Evolutionary conservation across 2,329 filamentous ascomycete genomes (phyloP).

Genomic region (Fusarium verticillioides): DNA sequence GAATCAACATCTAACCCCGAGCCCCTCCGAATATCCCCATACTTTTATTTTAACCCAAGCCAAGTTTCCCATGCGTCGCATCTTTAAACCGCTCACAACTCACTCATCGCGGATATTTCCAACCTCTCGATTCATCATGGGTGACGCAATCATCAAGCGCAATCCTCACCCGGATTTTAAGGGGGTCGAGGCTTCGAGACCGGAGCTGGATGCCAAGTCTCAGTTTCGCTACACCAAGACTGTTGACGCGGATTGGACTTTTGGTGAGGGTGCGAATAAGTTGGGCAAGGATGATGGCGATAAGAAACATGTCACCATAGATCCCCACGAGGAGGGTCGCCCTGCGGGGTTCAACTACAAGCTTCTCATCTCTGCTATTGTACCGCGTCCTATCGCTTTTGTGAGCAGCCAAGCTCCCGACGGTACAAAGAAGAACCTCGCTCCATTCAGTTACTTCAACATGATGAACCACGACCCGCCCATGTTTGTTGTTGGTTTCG

Average conservation of each 20-base stretch:
- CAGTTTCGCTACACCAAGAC: constrained; percentile 71
- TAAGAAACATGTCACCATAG: constrained; percentile 77
- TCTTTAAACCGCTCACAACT: constrained; percentile 16
- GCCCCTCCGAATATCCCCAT: constrained; percentile 10
- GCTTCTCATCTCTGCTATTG: constrained; percentile 83
- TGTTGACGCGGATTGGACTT: constrained; percentile 71
- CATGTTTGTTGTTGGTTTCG: constrained; percentile 74
- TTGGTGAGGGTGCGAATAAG: constrained; percentile 73
- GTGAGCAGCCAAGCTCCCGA: constrained; percentile 67
- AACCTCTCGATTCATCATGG: constrained; percentile 44
- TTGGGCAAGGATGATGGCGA: constrained; percentile 39
- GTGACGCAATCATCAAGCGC: constrained; percentile 58
- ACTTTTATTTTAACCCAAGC: constrained; percentile 5
- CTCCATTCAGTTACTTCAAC: constrained; percentile 89
- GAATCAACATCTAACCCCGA: neutral
- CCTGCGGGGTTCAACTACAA: constrained; percentile 85
- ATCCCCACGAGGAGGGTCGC: constrained; percentile 79
- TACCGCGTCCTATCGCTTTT: constrained; percentile 83
- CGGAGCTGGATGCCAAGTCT: constrained; percentile 64
- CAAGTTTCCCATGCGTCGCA: neutral
- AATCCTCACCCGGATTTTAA: constrained; percentile 78
- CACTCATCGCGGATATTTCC: neutral
- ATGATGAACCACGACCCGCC: constrained; percentile 88
- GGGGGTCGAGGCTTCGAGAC: constrained; percentile 72
- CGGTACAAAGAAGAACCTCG: constrained; percentile 75